Evolutionary conservation across 2,329 filamentous ascomycete species (phyloP).

Genomic region (Aspergillus glaucus): DNA sequence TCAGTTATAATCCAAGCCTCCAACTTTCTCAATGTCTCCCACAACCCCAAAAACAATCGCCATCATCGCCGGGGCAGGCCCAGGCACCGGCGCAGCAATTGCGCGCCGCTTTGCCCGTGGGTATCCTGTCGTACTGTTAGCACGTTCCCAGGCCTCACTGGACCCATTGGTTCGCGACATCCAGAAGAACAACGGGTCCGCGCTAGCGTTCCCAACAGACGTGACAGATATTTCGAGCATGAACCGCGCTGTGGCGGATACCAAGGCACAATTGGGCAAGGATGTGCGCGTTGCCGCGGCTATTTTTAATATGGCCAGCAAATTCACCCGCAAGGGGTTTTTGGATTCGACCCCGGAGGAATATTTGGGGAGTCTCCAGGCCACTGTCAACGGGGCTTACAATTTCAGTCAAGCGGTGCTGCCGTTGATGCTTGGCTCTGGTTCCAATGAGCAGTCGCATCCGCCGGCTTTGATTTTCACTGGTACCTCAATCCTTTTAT

Average conservation of each 20-base stretch:
- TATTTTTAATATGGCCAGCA: constrained; percentile 48
- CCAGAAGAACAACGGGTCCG: constrained; percentile 59
- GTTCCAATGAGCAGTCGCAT: constrained; percentile 30
- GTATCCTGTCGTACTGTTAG: constrained; percentile 71
- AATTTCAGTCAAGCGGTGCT: constrained; percentile 46
- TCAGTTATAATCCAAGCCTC: too few species aligned
- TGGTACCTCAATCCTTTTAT: constrained; percentile 1
- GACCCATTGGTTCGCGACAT: constrained; percentile 63
- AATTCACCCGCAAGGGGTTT: constrained; percentile 20
- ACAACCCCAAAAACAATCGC: constrained; percentile 7
- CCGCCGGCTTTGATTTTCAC: constrained; percentile 52
- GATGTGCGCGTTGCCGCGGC: constrained; percentile 32
- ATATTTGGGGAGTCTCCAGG: constrained; percentile 13
- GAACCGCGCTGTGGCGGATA: constrained; percentile 22
- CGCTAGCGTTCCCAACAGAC: constrained; percentile 64
- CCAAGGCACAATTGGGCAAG: constrained; percentile 7
- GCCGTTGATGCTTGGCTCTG: constrained; percentile 40
- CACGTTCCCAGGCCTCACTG: constrained; percentile 61
- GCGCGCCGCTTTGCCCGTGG: constrained; percentile 55
- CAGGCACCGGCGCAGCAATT: constrained; percentile 15
- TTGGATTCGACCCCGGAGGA: constrained; percentile 18
- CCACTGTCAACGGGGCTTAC: constrained; percentile 41
- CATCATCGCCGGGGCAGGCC: constrained; percentile 16
- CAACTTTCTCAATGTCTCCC: not conserved
- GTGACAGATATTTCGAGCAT: constrained; percentile 48